Base-by-base conservation (phyloP, 805 yeast species). In the Candida anglica region DNA sequence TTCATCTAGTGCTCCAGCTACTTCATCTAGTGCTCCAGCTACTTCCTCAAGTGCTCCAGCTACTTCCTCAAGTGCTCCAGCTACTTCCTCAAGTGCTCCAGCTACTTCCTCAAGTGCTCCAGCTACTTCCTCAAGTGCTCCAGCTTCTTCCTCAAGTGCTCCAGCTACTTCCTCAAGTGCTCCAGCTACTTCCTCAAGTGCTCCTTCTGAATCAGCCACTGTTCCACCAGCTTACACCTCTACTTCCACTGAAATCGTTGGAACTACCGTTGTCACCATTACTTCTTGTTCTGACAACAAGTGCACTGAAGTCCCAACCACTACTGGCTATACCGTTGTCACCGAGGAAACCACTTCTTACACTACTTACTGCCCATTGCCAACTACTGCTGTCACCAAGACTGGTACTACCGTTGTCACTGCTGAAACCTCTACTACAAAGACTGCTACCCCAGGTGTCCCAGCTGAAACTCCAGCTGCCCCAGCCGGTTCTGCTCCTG, bases 291-390 rank as follows among this genome's bases (percentile, higher is more conserved):
- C 52, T 18, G 44, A 48, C 40, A 32, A 42, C 43, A 40, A 37
- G 30, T 47, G 64, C 48, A 25, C 45, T 21, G 46, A 42, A 14
- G 46, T 54, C 15, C 44, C 58, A 25, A 56, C 58, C 37, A 52
- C 61, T 35, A 47, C 52, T 37, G 48, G 47, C 28, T 36, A 43
- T 13, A 47, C 52, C 34, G 50, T 60, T 23, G 39, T 41, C 22
- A 50, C 57, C 19, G 36, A 39, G 19, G 43, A 34, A 30, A 60
- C 34, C 28, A 71, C 70, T 11, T 48, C 50, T 13, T 72, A 59
- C 55, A 59, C 69, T 39, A 62, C 68, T 24, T 60, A 51, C 52
- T 60, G 66, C 42, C 68, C 68, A 37, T 19, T 22, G 22, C 5
- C 28, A 21, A 36, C 27, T 30, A 9, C 27, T 25, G 27, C 13